These are phyloP conservation scores for Iris macrosiphon DNA, from an alignment of 106 monocot genomes.

Conservation along the genomic window DNA sequence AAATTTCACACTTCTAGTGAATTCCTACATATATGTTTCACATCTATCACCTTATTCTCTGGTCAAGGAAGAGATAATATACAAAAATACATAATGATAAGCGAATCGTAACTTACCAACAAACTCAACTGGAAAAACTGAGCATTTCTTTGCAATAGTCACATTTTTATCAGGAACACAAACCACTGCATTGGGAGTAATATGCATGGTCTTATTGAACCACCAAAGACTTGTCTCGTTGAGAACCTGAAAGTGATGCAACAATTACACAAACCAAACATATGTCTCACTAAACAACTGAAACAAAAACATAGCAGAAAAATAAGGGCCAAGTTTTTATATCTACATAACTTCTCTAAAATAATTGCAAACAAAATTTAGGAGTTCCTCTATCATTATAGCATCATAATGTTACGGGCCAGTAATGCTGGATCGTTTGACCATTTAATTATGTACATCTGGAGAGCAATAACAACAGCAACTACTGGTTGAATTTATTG, in stretches of 20 bases:
- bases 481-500: too few species aligned
- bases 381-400: too few species aligned
- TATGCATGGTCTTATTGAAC: constrained; percentile 73
- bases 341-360: too few species aligned
- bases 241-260: constrained; percentile 56
- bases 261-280: neutral
- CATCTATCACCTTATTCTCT: neutral
- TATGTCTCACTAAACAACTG: neutral
- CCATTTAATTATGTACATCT: too few species aligned
- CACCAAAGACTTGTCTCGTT: constrained; percentile 97
- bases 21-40: neutral
- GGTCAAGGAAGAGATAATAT: neutral
- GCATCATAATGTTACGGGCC: too few species aligned
- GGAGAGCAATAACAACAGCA: too few species aligned
- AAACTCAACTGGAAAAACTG: constrained; percentile 98
- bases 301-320: neutral
- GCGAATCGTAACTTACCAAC: constrained; percentile 53
- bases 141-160: constrained; percentile 93
- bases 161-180: constrained; percentile 88
- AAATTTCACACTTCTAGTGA: too few species aligned
- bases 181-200: constrained; percentile 90
- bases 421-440: too few species aligned
- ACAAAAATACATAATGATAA: neutral
- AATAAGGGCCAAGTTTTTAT: too few species aligned
- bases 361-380: too few species aligned